A percentile compares a stretch with the other conserved stretches of the same genome.
Evolutionary conservation across 2,329 filamentous ascomycete species (phyloP).

Genomic region (Monosporascus cannonballus): DNA sequence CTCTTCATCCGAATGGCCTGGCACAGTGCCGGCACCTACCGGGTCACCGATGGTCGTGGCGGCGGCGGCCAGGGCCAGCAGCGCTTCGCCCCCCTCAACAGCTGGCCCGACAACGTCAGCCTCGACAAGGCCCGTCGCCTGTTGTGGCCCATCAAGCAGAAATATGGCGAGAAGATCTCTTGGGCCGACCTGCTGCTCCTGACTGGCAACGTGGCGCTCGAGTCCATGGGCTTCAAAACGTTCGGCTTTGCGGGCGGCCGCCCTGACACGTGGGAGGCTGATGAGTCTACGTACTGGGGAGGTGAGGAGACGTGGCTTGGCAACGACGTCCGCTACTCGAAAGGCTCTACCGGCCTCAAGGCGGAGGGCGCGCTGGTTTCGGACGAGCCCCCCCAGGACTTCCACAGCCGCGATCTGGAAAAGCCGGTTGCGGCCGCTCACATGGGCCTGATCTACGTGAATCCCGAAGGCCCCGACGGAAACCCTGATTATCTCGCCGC

Average conservation of each 20-base stretch:
- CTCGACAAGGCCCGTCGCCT: slow-evolving; percentile 77
- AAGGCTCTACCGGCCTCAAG: slow-evolving; percentile 40
- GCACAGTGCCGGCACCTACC: slow-evolving; percentile 76
- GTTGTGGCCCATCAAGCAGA: slow-evolving; percentile 77
- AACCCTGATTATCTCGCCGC: slow-evolving; percentile 64
- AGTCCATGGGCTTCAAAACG: slow-evolving; percentile 69
- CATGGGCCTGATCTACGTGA: slow-evolving; percentile 78
- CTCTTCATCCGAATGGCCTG: slow-evolving; percentile 77
- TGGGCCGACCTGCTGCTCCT: slow-evolving; percentile 71
- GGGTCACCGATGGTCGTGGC: slow-evolving; percentile 67
- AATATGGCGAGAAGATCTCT: slow-evolving; percentile 77
- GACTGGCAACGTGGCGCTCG: slow-evolving; percentile 69
- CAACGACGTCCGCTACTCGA: slow-evolving; percentile 63
- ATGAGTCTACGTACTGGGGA: slow-evolving; percentile 74
- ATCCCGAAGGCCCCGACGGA: slow-evolving; percentile 72
- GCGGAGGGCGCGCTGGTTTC: slow-evolving; percentile 26
- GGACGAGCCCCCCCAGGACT: slow-evolving; percentile 30
- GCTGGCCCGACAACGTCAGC: slow-evolving; percentile 74
- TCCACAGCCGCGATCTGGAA: slow-evolving; percentile 60
- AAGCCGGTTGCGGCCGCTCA: slow-evolving; percentile 60
- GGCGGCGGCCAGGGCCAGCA: slow-evolving; percentile 71
- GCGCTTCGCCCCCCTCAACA: slow-evolving; percentile 74
- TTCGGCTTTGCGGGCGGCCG: slow-evolving; percentile 71
- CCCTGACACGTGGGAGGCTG: slow-evolving; percentile 66
- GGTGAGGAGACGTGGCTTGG: slow-evolving; percentile 69